Percentiles rank a stretch among this genome's conserved stretches.
phyloP scores from a whole-genome alignment of 140 eudicot species.

The Stevia rebaudiana region DNA sequence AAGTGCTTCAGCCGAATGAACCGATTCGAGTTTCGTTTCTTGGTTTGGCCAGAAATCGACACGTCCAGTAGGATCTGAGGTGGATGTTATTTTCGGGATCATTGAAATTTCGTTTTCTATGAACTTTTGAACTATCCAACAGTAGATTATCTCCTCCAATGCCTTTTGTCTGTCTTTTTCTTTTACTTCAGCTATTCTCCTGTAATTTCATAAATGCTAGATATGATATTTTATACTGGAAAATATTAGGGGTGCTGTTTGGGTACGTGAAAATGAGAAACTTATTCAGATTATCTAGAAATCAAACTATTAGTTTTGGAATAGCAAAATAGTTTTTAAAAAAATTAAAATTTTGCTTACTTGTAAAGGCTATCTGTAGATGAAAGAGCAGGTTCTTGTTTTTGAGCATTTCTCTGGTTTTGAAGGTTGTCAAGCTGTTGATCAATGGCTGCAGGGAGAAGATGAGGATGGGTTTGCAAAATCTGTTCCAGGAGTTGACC shows the following conservation, averaged over 20 bases:
- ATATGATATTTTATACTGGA: slow-evolving; percentile 3
- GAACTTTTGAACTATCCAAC: slow-evolving; percentile 71
- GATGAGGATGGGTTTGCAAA: slow-evolving; percentile 80
- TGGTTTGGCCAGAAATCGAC: slow-evolving; percentile 92
- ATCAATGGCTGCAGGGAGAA: slow-evolving; percentile 85
- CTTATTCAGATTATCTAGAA: neutral
- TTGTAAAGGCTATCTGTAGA: slow-evolving; percentile 58
- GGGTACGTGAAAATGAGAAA: neutral
- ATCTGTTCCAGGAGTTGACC: slow-evolving; percentile 84
- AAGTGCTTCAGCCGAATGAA: slow-evolving; percentile 85
- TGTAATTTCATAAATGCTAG: slow-evolving; percentile 32
- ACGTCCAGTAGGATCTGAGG: slow-evolving; percentile 67
- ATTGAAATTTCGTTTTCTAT: slow-evolving; percentile 55
- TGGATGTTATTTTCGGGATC: slow-evolving; percentile 67
- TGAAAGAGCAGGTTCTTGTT: slow-evolving; percentile 41
- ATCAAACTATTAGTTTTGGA: neutral
- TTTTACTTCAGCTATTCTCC: slow-evolving; percentile 89
- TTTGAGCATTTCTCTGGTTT: slow-evolving; percentile 52
- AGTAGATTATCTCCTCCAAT: slow-evolving; percentile 78
- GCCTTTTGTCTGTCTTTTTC: slow-evolving; percentile 71
- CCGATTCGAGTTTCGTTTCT: slow-evolving; percentile 65
- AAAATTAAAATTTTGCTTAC: slow-evolving; percentile 29
- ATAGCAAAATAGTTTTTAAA: neutral
- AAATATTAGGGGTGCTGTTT: neutral
- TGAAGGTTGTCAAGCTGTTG: slow-evolving; percentile 87